phyloP scores from a whole-genome alignment of 2,329 filamentous ascomycete species.

The Phaeosphaeriaceae sp. region DNA sequence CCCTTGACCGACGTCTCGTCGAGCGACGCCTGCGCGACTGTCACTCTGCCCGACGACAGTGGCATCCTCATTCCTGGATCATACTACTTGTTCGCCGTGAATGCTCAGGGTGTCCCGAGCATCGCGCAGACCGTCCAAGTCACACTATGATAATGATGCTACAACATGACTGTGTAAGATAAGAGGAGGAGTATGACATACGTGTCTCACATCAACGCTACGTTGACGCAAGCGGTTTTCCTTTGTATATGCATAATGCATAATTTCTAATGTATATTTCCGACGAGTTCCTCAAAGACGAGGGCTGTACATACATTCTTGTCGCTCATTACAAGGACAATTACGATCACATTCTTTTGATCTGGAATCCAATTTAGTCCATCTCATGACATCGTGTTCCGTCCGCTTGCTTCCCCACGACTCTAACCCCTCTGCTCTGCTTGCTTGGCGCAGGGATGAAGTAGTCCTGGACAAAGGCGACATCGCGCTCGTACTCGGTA shows the following conservation, averaged over 20 bases:
- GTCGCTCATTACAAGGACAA: not conserved
- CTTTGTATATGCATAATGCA: not conserved
- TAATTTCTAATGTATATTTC: not conserved
- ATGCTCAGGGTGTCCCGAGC: slow-evolving; percentile 27
- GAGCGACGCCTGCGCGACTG: slow-evolving; percentile 15
- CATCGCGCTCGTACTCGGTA: not conserved
- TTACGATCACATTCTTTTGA: not conserved
- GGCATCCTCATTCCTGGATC: slow-evolving; percentile 31
- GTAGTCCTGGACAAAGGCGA: not conserved
- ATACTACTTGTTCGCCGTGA: slow-evolving; percentile 33
- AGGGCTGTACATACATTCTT: not conserved
- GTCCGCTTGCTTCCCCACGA: not conserved
- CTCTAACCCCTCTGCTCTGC: not conserved
- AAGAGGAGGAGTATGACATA: not conserved
- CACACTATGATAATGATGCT: slow-evolving; percentile 8
- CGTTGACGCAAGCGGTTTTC: not conserved
- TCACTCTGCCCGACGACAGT: slow-evolving; percentile 28
- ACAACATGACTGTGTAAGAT: not conserved
- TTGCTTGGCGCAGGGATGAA: not conserved
- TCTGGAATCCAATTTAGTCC: not conserved
- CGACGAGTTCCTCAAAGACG: not conserved
- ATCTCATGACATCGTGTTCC: not conserved
- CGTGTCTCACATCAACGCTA: not conserved
- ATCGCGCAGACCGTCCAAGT: slow-evolving; percentile 28
- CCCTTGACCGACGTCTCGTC: slow-evolving; percentile 20